Conservation (phyloP, 2,329 filamentous ascomycete species). For the Conoideocrella luteorostrata region DNA sequence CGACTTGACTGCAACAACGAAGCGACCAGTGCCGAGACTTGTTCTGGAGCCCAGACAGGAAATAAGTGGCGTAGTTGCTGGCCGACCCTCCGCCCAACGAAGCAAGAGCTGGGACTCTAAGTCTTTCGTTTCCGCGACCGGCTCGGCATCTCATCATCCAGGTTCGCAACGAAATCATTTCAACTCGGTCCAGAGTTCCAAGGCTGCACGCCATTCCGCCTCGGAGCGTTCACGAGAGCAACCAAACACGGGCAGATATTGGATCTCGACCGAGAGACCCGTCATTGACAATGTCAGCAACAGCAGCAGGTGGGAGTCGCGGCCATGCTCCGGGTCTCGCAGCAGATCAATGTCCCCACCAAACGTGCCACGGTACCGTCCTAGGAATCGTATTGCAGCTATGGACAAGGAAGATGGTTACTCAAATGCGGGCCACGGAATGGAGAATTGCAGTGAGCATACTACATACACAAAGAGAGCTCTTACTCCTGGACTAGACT, state of each 20-base stretch:
- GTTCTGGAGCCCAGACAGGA: slow-evolving; percentile 2
- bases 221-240: background rate
- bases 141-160: background rate
- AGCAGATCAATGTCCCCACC: slow-evolving; percentile 10
- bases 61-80: background rate
- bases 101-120: background rate
- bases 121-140: background rate
- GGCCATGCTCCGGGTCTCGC: background rate
- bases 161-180: background rate
- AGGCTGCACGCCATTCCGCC: background rate
- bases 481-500: background rate
- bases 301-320: slow-evolving; percentile 4
- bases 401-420: background rate
- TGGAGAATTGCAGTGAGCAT: background rate
- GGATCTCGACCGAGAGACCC: background rate
- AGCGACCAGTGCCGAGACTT: background rate
- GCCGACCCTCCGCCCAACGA: background rate
- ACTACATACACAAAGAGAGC: background rate
- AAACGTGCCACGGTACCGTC: slow-evolving; percentile 9
- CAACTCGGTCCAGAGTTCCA: too few relatives aligned
- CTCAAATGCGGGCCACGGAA: background rate
- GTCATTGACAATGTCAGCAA: background rate
- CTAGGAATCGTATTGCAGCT: slow-evolving; percentile 1
- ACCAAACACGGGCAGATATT: background rate
- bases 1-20: background rate